A percentile compares a stretch with the other conserved stretches of the same genome.
Conservation (phyloP, 305 asterid genomes). For the Coffea humblotiana region DNA sequence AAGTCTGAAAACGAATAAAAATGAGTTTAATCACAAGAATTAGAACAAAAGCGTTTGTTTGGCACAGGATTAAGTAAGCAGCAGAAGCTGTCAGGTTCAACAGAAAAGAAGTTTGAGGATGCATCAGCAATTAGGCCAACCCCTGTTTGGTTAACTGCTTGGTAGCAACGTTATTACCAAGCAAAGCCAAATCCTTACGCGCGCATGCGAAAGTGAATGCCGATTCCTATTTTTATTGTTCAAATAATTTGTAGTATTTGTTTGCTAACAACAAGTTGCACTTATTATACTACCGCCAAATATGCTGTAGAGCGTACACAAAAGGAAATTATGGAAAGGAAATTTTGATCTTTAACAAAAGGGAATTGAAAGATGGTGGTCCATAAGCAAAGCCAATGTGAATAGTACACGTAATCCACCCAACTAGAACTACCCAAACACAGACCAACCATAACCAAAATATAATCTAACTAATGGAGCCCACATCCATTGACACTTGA, state of each 20-base stretch:
- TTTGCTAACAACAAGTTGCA: not conserved
- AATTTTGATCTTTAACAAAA: too few relatives aligned
- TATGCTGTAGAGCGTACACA: not conserved
- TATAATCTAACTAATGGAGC: slow-evolving; percentile 33
- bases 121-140: slow-evolving; percentile 2
- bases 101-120: not conserved
- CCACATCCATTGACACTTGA: slow-evolving; percentile 22
- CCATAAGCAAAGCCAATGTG: slow-evolving; percentile 15
- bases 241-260: not conserved
- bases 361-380: not conserved
- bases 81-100: not conserved
- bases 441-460: slow-evolving; percentile 28
- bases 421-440: slow-evolving; percentile 35
- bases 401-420: slow-evolving; percentile 41
- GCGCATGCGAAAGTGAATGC: not conserved
- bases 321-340: not conserved
- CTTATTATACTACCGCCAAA: too few relatives aligned
- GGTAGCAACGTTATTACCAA: not conserved
- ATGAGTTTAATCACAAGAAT: not conserved
- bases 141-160: slow-evolving; percentile 15
- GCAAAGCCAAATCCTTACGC: not conserved
- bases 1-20: not conserved
- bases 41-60: not conserved
- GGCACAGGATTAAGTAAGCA: not conserved
- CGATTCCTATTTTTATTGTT: not conserved